Percentiles rank a stretch among this genome's conserved stretches.
Evolutionary conservation across 2,329 filamentous ascomycete genomes (phyloP).

Genomic region (Sarocladium brachiariae): DNA sequence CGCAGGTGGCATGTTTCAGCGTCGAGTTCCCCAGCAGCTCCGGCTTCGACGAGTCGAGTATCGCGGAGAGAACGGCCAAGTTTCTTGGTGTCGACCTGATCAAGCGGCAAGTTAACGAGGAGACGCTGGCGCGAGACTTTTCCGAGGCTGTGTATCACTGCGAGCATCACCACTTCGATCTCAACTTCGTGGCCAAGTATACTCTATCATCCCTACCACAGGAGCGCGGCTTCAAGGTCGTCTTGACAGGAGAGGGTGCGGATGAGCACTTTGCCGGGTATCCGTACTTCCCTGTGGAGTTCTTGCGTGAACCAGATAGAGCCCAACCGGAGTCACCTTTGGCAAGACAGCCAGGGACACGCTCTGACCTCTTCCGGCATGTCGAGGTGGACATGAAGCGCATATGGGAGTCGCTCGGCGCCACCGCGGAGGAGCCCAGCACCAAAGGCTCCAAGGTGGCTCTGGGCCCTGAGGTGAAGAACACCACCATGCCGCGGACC

Average conservation of each 20-base stretch:
- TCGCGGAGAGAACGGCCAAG: slow-evolving; percentile 25
- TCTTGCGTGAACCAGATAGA: slow-evolving; percentile 39
- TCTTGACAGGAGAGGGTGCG: slow-evolving; percentile 45
- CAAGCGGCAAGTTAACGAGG: slow-evolving; percentile 22
- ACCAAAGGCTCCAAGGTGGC: not conserved
- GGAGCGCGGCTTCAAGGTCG: slow-evolving; percentile 43
- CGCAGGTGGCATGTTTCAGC: slow-evolving; percentile 34
- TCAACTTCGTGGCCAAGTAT: slow-evolving; percentile 46
- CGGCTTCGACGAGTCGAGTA: slow-evolving; percentile 43
- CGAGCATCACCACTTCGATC: slow-evolving; percentile 32
- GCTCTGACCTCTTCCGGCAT: not conserved
- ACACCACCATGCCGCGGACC: not conserved
- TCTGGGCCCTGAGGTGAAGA: too few species aligned
- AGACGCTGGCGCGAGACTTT: slow-evolving; percentile 22
- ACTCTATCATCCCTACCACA: slow-evolving; percentile 38
- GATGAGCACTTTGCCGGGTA: slow-evolving; percentile 52
- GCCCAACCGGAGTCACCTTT: slow-evolving; percentile 10
- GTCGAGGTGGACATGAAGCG: not conserved
- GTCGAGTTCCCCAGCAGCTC: slow-evolving; percentile 44
- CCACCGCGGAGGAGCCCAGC: not conserved
- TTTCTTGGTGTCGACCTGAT: slow-evolving; percentile 24
- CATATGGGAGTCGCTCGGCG: not conserved
- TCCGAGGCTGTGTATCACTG: slow-evolving; percentile 23
- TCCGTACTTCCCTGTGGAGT: slow-evolving; percentile 36
- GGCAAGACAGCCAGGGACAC: slow-evolving; percentile 3